phyloP scores from a whole-genome alignment of 2,329 filamentous ascomycete genomes.

The Fusarium tjaetaba region DNA sequence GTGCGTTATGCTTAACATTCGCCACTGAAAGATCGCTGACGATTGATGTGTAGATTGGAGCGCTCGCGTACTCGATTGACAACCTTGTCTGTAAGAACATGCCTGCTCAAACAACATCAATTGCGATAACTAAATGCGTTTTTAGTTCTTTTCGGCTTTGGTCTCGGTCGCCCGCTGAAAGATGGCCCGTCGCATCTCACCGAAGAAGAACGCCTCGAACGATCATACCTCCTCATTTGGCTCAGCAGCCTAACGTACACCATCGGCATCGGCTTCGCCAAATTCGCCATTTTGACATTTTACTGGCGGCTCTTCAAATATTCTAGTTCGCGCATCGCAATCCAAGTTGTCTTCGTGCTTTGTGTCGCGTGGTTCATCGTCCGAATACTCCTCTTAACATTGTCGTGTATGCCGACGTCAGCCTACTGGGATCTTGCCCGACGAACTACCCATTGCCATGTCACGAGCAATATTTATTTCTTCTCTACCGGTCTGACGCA shows the following conservation, averaged over 20 bases:
- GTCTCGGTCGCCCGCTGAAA: conserved; percentile 19
- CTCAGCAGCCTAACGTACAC: conserved; percentile 41
- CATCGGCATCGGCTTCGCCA: conserved; percentile 39
- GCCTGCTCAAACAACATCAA: fast-evolving
- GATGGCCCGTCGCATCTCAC: conserved; percentile 14
- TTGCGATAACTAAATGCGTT: neutral
- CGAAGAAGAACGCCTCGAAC: conserved; percentile 7
- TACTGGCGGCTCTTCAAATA: conserved; percentile 46
- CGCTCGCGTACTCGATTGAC: conserved; percentile 16
- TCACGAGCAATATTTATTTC: conserved; percentile 45
- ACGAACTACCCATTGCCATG: conserved; percentile 39
- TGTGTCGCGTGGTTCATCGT: conserved; percentile 41
- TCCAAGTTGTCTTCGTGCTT: conserved; percentile 35
- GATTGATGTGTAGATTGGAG: neutral
- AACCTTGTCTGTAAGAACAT: conserved; percentile 12
- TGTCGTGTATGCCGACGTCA: conserved; percentile 48
- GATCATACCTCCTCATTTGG: conserved; percentile 36
- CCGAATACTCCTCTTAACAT: conserved; percentile 44
- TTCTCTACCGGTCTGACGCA: conserved; percentile 46
- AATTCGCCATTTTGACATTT: conserved; percentile 43
- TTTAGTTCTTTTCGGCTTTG: neutral
- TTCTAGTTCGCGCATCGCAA: conserved; percentile 41
- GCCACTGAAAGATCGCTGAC: neutral
- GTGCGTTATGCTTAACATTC: conserved; percentile 4
- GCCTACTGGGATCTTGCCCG: conserved; percentile 46